These are phyloP conservation scores for Fraxinus nigra DNA, from an alignment of 305 asterid species.

Conservation along the genomic window DNA sequence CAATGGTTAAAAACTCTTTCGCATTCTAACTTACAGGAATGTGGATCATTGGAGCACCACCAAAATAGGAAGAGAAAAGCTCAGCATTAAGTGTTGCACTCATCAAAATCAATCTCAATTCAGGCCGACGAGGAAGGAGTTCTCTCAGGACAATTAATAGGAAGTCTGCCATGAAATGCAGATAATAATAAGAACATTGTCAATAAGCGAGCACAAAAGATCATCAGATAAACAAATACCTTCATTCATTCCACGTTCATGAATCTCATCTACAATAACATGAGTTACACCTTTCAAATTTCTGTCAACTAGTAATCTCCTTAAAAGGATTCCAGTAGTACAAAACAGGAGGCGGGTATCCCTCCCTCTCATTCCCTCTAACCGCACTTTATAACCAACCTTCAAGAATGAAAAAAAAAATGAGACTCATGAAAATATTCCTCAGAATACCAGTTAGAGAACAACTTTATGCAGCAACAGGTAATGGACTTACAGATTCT, in stretches of 20 bases:
- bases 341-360: slow-evolving; percentile 93
- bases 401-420: slow-evolving; percentile 14
- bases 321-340: slow-evolving; percentile 80
- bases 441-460: slow-evolving; percentile 7
- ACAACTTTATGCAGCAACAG: slow-evolving; percentile 26
- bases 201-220: slow-evolving; percentile 13
- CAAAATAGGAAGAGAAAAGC: slow-evolving; percentile 85
- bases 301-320: slow-evolving; percentile 86
- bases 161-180: slow-evolving; percentile 66
- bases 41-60: slow-evolving; percentile 81
- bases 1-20: not conserved
- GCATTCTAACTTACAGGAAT: slow-evolving; percentile 63
- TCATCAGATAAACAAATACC: slow-evolving; percentile 40
- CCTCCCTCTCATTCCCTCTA: slow-evolving; percentile 92
- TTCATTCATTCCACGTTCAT: slow-evolving; percentile 98
- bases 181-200: slow-evolving; percentile 31
- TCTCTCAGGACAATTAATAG: slow-evolving; percentile 88
- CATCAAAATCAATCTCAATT: slow-evolving; percentile 79
- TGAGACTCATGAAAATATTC: slow-evolving; percentile 13
- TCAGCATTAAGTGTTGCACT: slow-evolving; percentile 94
- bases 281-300: slow-evolving; percentile 79
- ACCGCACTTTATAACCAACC: slow-evolving; percentile 97
- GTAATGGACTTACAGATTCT: slow-evolving; percentile 66
- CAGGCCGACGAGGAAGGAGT: slow-evolving; percentile 87
- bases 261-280: slow-evolving; percentile 91